Evolutionary conservation across 1,139 yeast species (phyloP).

Genomic region (Barnettozyma hawaiiensis): DNA sequence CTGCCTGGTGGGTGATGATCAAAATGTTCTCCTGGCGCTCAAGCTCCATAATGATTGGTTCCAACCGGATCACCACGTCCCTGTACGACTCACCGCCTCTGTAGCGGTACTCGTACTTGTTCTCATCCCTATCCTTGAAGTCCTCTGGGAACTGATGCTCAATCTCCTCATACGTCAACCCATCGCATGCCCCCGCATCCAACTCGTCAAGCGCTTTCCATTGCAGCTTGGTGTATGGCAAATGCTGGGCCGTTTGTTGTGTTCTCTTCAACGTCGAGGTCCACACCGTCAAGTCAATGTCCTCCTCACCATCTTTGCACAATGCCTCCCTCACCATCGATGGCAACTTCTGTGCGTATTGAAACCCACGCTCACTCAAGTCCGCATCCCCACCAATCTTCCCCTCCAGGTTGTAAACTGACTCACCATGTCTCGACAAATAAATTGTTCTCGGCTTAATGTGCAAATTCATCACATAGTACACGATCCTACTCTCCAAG

Average conservation of each 20-base stretch:
- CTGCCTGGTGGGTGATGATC: constrained; percentile 97
- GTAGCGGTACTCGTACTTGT: constrained; percentile 92
- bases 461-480: constrained; percentile 92
- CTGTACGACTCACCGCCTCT: constrained; percentile 97
- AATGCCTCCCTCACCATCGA: constrained; percentile 67
- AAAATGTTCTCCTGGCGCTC: constrained; percentile 95
- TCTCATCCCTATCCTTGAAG: constrained; percentile 90
- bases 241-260: constrained; percentile 81
- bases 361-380: constrained; percentile 77
- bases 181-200: constrained; percentile 98
- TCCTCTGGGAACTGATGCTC: constrained; percentile 85
- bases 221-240: constrained; percentile 77
- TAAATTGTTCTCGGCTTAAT: constrained; percentile 88
- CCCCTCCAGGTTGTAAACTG: constrained; percentile 85
- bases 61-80: constrained; percentile 89
- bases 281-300: constrained; percentile 84
- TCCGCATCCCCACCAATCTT: constrained; percentile 95
- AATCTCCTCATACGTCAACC: constrained; percentile 85
- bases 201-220: constrained; percentile 98
- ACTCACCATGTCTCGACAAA: constrained; percentile 94
- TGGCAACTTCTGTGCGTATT: constrained; percentile 81
- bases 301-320: constrained; percentile 74
- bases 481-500: constrained; percentile 87
- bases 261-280: constrained; percentile 90
- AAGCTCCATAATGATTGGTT: constrained; percentile 96